These are phyloP conservation scores for Cyamopsis tetragonoloba DNA, from an alignment of 306 rosid genomes.

Conservation along the genomic window DNA sequence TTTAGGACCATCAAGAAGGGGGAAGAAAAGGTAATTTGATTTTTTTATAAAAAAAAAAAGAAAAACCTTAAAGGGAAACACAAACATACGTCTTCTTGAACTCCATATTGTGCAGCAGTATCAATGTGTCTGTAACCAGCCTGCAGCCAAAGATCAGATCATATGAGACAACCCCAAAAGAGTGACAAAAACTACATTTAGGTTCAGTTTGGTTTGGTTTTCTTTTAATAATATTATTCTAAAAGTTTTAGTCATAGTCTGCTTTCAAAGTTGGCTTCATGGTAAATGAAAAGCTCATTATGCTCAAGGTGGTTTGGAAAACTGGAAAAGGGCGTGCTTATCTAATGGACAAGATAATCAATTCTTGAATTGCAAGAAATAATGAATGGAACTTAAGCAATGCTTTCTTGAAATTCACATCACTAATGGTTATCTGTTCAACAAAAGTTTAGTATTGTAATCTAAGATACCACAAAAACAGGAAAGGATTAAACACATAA, in stretches of 20 bases:
- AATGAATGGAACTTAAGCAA: no score
- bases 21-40: not conserved
- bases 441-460: not conserved
- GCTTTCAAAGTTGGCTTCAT: not conserved
- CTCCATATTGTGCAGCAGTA: conserved; percentile 51
- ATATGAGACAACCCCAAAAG: not conserved
- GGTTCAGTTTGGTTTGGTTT: not conserved
- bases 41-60: not conserved
- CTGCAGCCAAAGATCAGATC: conserved; percentile 23
- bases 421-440: not conserved
- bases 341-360: no score
- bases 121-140: conserved; percentile 59
- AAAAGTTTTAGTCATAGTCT: not conserved
- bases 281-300: not conserved
- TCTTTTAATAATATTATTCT: no score
- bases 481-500: not conserved
- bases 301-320: not conserved
- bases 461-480: not conserved
- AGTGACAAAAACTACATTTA: not conserved
- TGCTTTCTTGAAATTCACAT: not conserved
- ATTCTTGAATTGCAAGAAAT: no score
- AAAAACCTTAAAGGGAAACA: not conserved
- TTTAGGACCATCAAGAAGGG: not conserved
- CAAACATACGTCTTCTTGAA: conserved; percentile 44
- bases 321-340: no score